Conservation (phyloP, 768 basidiomycete genomes). For the Pulveroboletus ravenelii region DNA sequence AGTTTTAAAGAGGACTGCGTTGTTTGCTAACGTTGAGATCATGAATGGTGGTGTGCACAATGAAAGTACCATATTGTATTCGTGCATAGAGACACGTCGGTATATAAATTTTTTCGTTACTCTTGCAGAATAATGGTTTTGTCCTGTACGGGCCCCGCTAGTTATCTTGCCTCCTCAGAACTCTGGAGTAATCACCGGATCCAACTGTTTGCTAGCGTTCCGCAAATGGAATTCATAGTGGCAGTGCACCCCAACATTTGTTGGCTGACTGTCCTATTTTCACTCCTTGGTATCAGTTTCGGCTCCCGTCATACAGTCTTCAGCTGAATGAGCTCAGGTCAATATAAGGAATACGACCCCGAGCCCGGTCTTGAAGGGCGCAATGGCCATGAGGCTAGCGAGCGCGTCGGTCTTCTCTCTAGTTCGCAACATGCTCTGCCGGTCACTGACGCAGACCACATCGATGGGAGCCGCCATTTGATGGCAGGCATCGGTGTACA, state of each 20-base stretch:
- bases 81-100: too few relatives aligned
- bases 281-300: too few relatives aligned
- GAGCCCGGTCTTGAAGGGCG: constrained; percentile 35
- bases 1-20: constrained; percentile 92
- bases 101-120: too few relatives aligned
- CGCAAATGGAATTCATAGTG: too few relatives aligned
- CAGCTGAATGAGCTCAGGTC: constrained; percentile 5
- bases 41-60: too few relatives aligned
- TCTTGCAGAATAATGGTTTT: too few relatives aligned
- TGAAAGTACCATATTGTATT: background rate
- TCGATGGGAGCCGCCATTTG: background rate
- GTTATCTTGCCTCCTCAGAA: too few relatives aligned
- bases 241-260: too few relatives aligned
- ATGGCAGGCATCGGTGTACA: constrained; percentile 18
- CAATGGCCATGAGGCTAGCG: constrained; percentile 12
- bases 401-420: constrained; percentile 38
- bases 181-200: too few relatives aligned
- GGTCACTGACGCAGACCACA: constrained; percentile 5
- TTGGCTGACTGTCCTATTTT: too few relatives aligned
- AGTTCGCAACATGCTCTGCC: constrained; percentile 10
- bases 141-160: too few relatives aligned
- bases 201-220: too few relatives aligned
- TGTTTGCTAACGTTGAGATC: constrained; percentile 26
- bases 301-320: background rate
- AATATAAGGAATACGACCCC: constrained; percentile 31